phyloP scores from a whole-genome alignment of 1,284 basidiomycete genomes.

The Cryptococcus sp. region DNA sequence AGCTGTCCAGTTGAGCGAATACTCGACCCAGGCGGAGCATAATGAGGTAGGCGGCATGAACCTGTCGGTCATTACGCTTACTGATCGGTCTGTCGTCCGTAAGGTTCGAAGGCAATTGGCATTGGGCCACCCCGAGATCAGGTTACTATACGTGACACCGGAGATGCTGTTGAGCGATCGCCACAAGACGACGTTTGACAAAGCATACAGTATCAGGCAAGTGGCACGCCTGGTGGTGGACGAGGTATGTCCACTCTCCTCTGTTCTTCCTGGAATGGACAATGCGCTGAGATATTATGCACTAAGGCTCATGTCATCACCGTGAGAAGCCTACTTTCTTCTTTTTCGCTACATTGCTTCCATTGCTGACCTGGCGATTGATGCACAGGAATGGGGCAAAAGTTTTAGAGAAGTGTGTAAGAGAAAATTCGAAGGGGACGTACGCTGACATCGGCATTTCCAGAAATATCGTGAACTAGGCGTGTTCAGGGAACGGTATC shows the following conservation, averaged over 20 bases:
- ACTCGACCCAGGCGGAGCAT: constrained; percentile 59
- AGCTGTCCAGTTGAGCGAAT: constrained; percentile 66
- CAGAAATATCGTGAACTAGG: constrained; percentile 68
- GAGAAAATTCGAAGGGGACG: neutral
- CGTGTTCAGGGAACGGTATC: constrained; percentile 64
- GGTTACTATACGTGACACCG: constrained; percentile 75
- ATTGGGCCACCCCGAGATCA: constrained; percentile 59
- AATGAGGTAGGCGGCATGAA: constrained; percentile 51
- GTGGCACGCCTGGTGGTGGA: constrained; percentile 73
- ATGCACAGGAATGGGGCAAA: constrained; percentile 72
- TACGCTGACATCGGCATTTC: neutral
- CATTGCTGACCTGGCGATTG: too few species aligned
- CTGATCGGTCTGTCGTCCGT: too few species aligned
- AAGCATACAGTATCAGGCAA: constrained; percentile 57
- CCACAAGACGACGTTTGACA: constrained; percentile 57
- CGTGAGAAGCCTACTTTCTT: too few species aligned
- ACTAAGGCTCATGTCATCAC: constrained; percentile 76
- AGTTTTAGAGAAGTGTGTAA: constrained; percentile 60
- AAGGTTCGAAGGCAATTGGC: constrained; percentile 64
- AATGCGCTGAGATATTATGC: constrained; percentile 5
- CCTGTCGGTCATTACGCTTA: too few species aligned
- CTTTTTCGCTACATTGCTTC: neutral
- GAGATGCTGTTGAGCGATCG: constrained; percentile 63
- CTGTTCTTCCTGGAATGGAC: neutral
- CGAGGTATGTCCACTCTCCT: constrained; percentile 57